Evolutionary conservation across 208 protist genomes (phyloP).

Genomic region (Leishmania amazonensis): DNA sequence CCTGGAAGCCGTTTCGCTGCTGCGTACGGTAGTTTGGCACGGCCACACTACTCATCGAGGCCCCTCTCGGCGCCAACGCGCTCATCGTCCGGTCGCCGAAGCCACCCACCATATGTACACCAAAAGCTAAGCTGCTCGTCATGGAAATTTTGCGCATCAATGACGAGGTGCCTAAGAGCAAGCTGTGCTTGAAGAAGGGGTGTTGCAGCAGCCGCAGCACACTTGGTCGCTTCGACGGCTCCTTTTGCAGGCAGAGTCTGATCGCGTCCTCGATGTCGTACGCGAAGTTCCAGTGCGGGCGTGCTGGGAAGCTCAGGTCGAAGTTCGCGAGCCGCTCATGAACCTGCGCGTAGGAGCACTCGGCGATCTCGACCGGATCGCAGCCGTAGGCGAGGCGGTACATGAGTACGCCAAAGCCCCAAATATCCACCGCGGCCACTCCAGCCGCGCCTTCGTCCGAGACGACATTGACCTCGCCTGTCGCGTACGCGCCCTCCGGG

Average conservation of each 20-base stretch:
- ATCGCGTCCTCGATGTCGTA: conserved; percentile 61
- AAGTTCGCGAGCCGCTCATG: conserved; percentile 35
- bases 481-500: conserved; percentile 39
- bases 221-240: conserved; percentile 51
- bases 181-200: conserved; percentile 53
- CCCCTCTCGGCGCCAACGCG: conserved; percentile 18
- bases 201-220: conserved; percentile 60
- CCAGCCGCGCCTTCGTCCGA: conserved; percentile 16
- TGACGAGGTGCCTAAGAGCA: conserved; percentile 17
- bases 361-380: conserved; percentile 64
- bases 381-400: conserved; percentile 78
- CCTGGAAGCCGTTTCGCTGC: conserved; percentile 54
- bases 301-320: conserved; percentile 45
- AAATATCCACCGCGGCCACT: conserved; percentile 68
- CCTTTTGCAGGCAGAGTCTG: conserved; percentile 53
- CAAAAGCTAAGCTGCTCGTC: conserved; percentile 30
- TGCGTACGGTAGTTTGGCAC: conserved; percentile 27
- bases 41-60: conserved; percentile 25
- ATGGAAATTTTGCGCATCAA: conserved; percentile 24
- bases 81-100: conserved; percentile 25
- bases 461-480: conserved; percentile 20
- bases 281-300: conserved; percentile 50
- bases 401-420: conserved; percentile 85
- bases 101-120: conserved; percentile 19
- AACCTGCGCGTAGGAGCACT: conserved; percentile 59